A percentile compares a stretch with the other conserved stretches of the same genome.
Evolutionary conservation across 75 land plant species (phyloP).

Genomic region (Picea sitchensis): DNA sequence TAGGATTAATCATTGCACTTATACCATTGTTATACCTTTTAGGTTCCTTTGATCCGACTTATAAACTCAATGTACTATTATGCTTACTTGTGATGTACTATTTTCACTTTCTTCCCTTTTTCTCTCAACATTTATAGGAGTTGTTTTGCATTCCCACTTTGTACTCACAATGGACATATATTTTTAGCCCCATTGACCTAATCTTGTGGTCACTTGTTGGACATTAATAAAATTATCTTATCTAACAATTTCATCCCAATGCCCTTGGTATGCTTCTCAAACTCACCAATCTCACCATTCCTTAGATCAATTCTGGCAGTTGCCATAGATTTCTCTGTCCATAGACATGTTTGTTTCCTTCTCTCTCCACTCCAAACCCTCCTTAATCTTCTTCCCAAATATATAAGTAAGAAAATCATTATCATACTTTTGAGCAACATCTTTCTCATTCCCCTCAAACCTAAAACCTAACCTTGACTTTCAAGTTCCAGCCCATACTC

Average conservation of each 20-base stretch:
- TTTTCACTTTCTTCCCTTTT: no score
- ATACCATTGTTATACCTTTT: no score
- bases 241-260: conserved; percentile 77
- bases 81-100: no score
- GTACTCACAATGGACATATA: no score
- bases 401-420: conserved; percentile 52
- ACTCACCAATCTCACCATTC: conserved; percentile 31
- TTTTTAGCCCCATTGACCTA: no score
- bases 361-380: conserved; percentile 65
- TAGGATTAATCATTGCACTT: no score
- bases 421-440: conserved; percentile 30
- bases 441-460: neutral
- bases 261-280: conserved; percentile 85
- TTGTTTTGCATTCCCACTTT: no score
- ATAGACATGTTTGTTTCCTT: conserved; percentile 33
- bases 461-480: neutral
- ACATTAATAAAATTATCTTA: conserved; percentile 36
- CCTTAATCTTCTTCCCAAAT: conserved; percentile 81
- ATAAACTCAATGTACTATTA: no score
- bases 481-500: neutral
- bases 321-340: neutral
- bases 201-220: no score
- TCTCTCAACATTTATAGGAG: no score
- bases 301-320: no score
- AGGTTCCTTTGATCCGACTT: no score